A percentile compares a stretch with the other conserved stretches of the same genome.
Conservation (phyloP, 176 grass and related monocot genomes). For the Raddia guianensis region DNA sequence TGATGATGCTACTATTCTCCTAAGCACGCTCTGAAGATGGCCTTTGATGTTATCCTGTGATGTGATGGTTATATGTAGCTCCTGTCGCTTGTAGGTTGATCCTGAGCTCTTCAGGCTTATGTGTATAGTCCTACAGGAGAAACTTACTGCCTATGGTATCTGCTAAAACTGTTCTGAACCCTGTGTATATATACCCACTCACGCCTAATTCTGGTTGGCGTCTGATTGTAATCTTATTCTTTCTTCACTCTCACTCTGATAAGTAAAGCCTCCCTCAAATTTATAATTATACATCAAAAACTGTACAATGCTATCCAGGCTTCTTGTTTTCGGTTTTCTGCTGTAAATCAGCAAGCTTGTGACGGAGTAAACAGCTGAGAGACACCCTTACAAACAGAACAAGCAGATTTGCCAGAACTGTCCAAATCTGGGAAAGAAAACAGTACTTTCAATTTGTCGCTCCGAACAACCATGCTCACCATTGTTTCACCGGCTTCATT, state of each 20-base stretch:
- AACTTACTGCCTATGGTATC: constrained; percentile 38
- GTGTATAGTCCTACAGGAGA: constrained; percentile 20
- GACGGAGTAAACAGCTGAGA: no score
- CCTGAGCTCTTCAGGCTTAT: not conserved
- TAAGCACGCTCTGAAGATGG: constrained; percentile 37
- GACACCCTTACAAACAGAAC: not conserved
- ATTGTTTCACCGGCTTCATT: not conserved
- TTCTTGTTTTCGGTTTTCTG: not conserved
- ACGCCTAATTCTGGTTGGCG: constrained; percentile 22
- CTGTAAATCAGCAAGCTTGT: not conserved
- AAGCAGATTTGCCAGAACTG: not conserved
- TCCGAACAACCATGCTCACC: not conserved
- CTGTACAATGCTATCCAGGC: not conserved
- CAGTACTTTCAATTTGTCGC: not conserved
- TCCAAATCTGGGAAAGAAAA: no score
- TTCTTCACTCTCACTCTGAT: not conserved
- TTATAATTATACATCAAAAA: not conserved
- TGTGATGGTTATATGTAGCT: constrained; percentile 34
- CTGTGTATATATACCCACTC: not conserved
- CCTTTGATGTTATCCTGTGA: constrained; percentile 36
- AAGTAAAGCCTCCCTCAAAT: constrained; percentile 33
- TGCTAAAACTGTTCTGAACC: constrained; percentile 16
- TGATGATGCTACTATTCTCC: constrained; percentile 41
- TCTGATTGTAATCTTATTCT: constrained; percentile 33
- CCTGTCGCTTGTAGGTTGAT: not conserved